Conservation (phyloP, 345 rosid species). For the Reutealis trisperma region DNA sequence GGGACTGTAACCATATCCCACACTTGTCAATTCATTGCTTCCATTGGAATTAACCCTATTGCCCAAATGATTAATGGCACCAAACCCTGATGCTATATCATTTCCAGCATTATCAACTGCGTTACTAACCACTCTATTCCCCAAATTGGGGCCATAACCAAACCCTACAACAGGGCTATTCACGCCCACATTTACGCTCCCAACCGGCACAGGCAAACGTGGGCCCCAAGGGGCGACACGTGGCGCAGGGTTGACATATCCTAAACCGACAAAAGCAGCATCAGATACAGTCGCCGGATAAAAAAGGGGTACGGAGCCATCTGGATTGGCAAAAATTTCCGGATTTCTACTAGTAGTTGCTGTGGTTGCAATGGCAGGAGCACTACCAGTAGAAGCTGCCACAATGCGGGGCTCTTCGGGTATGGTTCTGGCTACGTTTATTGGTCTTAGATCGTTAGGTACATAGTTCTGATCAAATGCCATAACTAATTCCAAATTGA, state of each 20-base stretch:
- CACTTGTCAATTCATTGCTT: slow-evolving; percentile 26
- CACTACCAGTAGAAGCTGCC: not conserved
- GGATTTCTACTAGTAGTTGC: slow-evolving; percentile 23
- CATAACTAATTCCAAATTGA: slow-evolving; percentile 33
- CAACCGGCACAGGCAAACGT: slow-evolving; percentile 32
- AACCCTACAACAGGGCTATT: slow-evolving; percentile 40
- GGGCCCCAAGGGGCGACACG: slow-evolving; percentile 44
- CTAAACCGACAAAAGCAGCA: slow-evolving; percentile 48
- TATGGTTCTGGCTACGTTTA: slow-evolving; percentile 37
- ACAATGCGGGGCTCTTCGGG: slow-evolving; percentile 56
- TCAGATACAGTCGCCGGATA: slow-evolving; percentile 46
- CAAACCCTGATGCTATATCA: slow-evolving; percentile 37
- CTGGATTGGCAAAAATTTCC: slow-evolving; percentile 34
- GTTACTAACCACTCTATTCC: slow-evolving; percentile 45
- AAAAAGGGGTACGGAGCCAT: slow-evolving; percentile 44
- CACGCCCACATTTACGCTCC: slow-evolving; percentile 38
- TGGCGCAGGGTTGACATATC: slow-evolving; percentile 39
- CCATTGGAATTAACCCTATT: slow-evolving; percentile 32
- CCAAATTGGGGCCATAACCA: slow-evolving; percentile 36
- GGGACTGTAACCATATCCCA: slow-evolving; percentile 15
- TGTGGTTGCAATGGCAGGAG: slow-evolving; percentile 6
- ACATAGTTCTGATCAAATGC: slow-evolving; percentile 61
- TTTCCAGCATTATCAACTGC: slow-evolving; percentile 46
- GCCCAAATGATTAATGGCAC: slow-evolving; percentile 34
- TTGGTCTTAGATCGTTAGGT: slow-evolving; percentile 48